These are phyloP conservation scores for Polymyxa betae DNA, from an alignment of 208 protist genomes.

Conservation along the genomic window DNA sequence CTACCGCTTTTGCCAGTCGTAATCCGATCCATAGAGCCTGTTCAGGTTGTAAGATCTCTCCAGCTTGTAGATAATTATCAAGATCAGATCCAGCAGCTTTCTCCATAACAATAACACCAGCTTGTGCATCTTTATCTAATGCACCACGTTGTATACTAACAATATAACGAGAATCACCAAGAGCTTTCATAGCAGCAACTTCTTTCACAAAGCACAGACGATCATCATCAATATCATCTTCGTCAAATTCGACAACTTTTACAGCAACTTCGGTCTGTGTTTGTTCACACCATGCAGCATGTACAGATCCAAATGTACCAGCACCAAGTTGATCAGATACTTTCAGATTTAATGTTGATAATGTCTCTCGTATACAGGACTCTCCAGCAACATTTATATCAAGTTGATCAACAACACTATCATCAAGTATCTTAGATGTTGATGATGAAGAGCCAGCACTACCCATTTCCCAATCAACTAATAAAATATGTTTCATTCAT, in stretches of 20 bases:
- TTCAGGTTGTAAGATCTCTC: background rate
- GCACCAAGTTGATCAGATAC: background rate
- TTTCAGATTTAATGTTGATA: background rate
- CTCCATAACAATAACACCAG: conserved; percentile 30
- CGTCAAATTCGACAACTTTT: background rate
- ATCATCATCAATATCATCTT: background rate
- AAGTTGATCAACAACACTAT: background rate
- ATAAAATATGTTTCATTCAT: background rate
- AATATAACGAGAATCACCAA: background rate
- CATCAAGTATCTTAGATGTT: background rate
- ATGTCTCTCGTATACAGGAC: background rate
- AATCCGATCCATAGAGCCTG: background rate
- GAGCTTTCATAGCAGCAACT: background rate
- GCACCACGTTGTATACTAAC: background rate
- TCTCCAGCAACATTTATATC: background rate
- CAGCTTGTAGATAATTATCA: conserved; percentile 2
- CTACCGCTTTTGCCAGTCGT: background rate
- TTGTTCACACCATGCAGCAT: background rate
- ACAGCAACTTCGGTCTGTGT: conserved; percentile 1
- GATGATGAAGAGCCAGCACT: background rate
- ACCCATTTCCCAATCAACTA: background rate
- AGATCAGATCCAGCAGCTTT: conserved; percentile 9
- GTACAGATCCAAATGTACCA: background rate
- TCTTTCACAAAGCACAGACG: background rate
- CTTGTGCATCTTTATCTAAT: background rate